Evolutionary conservation across 1,139 yeast genomes (phyloP), one percentile per base, ranked within the genome.

Genomic region (Debaryomyces sp.): DNA sequence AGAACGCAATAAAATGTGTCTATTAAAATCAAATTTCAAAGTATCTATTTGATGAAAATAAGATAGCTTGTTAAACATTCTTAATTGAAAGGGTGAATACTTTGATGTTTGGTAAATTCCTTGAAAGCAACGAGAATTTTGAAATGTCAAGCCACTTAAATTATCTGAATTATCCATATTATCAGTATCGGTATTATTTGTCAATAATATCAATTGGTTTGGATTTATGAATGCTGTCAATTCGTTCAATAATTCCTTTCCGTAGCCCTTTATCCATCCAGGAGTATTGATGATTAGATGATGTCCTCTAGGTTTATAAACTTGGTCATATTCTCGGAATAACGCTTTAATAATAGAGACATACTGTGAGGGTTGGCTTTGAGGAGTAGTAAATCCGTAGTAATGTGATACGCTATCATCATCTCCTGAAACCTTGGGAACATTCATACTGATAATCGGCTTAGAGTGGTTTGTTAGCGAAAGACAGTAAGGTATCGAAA

Each of bases 201-300:
- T 56, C 35, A 73, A 57, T 10, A 69, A 43, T 4, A 87, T 63
- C 26, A 88, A 64, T 52, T 80, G 73, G 0, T 85, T 77, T 0
- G 95, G 89, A n/a, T 71, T 64, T 1, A 81, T 64, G 8, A 66
- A 54, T 1, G 60, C 54, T 2, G 86, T 70, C 1, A 90, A 68
- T n/a, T 77, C 70, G 13, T 68, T 69, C 17, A 89, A 70, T 8
- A 92, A 67, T 48, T 85, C 86, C 32, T 85, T 75, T 0, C 98
- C 99, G 51, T 83, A 84, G 0, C 98, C 98, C 65, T 88, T 89
- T 23, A 91, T 80, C 97, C 97, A 92, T 0, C 98, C 97, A 0
- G 97, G 96, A 0, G 95, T 83, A 58, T 92, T 92, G 3, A 92
- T 76, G 1, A 94, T 65, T 10, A 91, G 67, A 8, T 80, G 75